These are phyloP conservation scores for Fusarium clavum DNA, from an alignment of 2,329 filamentous ascomycete genomes.

Conservation along the genomic window DNA sequence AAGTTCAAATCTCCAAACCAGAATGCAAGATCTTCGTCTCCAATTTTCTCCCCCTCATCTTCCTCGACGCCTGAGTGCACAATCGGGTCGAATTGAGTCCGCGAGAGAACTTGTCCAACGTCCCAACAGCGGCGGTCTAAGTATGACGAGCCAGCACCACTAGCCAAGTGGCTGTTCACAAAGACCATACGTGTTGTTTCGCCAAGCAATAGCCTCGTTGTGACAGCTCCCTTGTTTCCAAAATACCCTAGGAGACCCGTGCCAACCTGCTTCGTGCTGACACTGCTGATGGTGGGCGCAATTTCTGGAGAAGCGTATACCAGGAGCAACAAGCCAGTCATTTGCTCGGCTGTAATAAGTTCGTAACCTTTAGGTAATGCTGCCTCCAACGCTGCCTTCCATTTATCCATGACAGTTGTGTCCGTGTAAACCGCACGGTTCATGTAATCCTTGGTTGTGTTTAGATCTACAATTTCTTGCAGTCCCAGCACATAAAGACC, in stretches of 20 bases:
- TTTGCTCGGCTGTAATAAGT: slow-evolving; percentile 82
- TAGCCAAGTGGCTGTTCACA: slow-evolving; percentile 90
- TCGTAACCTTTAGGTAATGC: slow-evolving; percentile 82
- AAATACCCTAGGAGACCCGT: slow-evolving; percentile 93
- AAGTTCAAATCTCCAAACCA: slow-evolving; percentile 99
- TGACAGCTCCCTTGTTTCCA: slow-evolving; percentile 94
- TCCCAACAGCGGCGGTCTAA: slow-evolving; percentile 93
- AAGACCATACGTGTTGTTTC: slow-evolving; percentile 92
- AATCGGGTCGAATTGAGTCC: slow-evolving; percentile 83
- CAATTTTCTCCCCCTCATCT: slow-evolving; percentile 77
- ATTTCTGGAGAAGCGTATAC: slow-evolving; percentile 87
- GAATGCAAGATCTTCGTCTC: slow-evolving; percentile 92
- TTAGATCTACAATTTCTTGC: slow-evolving; percentile 92
- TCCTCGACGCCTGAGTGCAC: slow-evolving; percentile 71
- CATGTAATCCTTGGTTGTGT: slow-evolving; percentile 81
- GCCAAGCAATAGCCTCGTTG: slow-evolving; percentile 83
- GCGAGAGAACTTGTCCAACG: slow-evolving; percentile 78
- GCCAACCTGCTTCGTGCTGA: slow-evolving; percentile 85
- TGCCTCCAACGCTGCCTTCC: slow-evolving; percentile 80
- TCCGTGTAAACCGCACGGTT: slow-evolving; percentile 76
- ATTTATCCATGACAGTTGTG: slow-evolving; percentile 76
- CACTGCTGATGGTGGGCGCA: slow-evolving; percentile 78
- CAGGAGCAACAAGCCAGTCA: slow-evolving; percentile 85
- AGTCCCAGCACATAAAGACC: slow-evolving; percentile 90
- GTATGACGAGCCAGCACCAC: slow-evolving; percentile 80